Conservation (phyloP, 129 eudicot species). For the Gnaphalium uliginosum region DNA sequence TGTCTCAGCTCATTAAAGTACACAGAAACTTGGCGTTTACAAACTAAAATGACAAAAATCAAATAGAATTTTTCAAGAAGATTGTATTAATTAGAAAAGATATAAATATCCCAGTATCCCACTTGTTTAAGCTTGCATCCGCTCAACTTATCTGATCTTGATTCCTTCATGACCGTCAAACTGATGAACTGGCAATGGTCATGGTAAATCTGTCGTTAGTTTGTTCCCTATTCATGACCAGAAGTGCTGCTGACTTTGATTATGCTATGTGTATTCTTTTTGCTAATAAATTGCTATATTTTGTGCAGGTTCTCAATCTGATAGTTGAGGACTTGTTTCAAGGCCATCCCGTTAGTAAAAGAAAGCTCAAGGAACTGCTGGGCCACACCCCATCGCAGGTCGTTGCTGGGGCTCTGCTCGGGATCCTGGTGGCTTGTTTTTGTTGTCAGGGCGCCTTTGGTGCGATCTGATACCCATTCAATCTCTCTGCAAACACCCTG, state of each 20-base stretch:
- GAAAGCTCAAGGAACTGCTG: conserved; percentile 92
- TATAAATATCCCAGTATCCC: too few relatives aligned
- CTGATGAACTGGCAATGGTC: background rate
- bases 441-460: conserved; percentile 60
- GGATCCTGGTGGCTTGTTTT: conserved; percentile 67
- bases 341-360: conserved; percentile 91
- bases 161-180: background rate
- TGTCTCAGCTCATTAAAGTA: background rate
- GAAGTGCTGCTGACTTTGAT: background rate
- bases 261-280: background rate
- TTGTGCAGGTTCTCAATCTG: conserved; percentile 75
- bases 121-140: background rate
- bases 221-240: background rate
- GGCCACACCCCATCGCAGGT: conserved; percentile 96
- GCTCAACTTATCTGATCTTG: background rate
- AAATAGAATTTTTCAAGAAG: background rate
- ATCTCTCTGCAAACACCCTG: background rate
- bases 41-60: background rate
- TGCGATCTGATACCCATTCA: conserved; percentile 26
- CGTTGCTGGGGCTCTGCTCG: conserved; percentile 82
- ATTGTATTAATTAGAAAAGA: background rate
- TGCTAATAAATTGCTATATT: background rate
- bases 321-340: conserved; percentile 88
- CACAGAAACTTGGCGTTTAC: background rate
- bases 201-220: background rate